Percentiles rank a stretch among this genome's conserved stretches.
Conservation (phyloP, 1,284 basidiomycete species). For the Sanguinoderma infundibulare region DNA sequence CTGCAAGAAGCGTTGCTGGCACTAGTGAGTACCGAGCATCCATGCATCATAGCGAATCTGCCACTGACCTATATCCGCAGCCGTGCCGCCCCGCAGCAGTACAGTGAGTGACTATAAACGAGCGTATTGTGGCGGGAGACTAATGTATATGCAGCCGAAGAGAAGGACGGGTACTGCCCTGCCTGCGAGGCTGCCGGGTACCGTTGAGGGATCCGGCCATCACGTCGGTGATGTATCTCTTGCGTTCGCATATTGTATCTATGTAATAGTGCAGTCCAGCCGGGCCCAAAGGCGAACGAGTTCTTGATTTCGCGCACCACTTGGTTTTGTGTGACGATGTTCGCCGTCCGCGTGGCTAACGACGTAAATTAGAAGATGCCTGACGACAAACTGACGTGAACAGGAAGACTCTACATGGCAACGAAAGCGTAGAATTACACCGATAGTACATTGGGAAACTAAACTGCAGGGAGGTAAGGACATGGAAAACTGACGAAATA, state of each 20-base stretch:
- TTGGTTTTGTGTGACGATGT: background rate
- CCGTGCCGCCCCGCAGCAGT: slow-evolving; percentile 71
- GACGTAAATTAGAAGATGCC: background rate
- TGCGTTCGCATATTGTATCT: slow-evolving; percentile 1
- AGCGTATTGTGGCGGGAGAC: background rate
- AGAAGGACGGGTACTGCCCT: slow-evolving; percentile 53
- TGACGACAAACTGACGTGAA: background rate
- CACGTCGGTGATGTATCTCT: background rate
- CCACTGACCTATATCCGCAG: slow-evolving; percentile 39
- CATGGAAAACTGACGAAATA: background rate
- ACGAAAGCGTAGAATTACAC: slow-evolving; percentile 15
- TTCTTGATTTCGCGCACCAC: background rate
- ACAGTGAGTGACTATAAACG: slow-evolving; percentile 43
- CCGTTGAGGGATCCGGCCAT: background rate
- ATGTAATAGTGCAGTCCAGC: background rate
- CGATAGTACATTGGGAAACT: slow-evolving; percentile 11
- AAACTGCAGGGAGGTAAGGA: background rate
- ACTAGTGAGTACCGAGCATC: slow-evolving; percentile 56
- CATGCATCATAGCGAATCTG: background rate
- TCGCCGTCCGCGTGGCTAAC: background rate
- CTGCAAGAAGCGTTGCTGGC: slow-evolving; percentile 68
- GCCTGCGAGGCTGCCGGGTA: slow-evolving; percentile 27
- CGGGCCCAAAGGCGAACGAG: background rate
- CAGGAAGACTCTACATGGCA: background rate
- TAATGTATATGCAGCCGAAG: slow-evolving; percentile 40